A percentile compares a stretch with the other conserved stretches of the same genome.
Evolutionary conservation across 1,284 basidiomycete species (phyloP).

Genomic region (Ustilago cynodontis): DNA sequence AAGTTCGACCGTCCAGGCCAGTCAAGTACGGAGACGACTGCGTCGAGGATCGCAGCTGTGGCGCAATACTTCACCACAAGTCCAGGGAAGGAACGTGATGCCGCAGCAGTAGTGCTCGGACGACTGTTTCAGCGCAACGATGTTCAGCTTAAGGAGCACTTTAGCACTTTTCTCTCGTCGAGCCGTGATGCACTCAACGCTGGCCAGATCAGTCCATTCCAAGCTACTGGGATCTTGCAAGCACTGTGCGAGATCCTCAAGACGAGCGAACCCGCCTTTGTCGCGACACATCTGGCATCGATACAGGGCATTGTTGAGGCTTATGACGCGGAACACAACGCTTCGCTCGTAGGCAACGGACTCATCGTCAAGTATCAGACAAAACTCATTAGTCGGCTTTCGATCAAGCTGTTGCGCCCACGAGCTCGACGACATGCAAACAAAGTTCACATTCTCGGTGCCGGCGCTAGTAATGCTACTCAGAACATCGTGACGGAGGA

Average conservation of each 20-base stretch:
- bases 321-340: slow-evolving; percentile 69
- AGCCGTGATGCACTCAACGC: slow-evolving; percentile 16
- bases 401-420: slow-evolving; percentile 59
- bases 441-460: slow-evolving; percentile 32
- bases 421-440: slow-evolving; percentile 22
- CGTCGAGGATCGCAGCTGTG: slow-evolving; percentile 74
- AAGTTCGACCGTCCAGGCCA: slow-evolving; percentile 79
- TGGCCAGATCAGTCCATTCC: slow-evolving; percentile 34
- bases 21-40: slow-evolving; percentile 70
- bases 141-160: slow-evolving; percentile 20
- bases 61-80: slow-evolving; percentile 77
- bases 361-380: slow-evolving; percentile 60
- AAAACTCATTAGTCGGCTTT: slow-evolving; percentile 64
- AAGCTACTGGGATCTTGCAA: slow-evolving; percentile 78
- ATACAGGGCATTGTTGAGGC: slow-evolving; percentile 55
- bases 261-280: slow-evolving; percentile 70
- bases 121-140: slow-evolving; percentile 78
- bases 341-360: slow-evolving; percentile 31
- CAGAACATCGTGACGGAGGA: slow-evolving; percentile 6
- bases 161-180: slow-evolving; percentile 24
- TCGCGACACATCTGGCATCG: slow-evolving; percentile 28
- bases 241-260: slow-evolving; percentile 81
- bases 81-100: slow-evolving; percentile 84
- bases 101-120: slow-evolving; percentile 79
- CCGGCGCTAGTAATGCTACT: background rate